phyloP scores from a whole-genome alignment of 306 rosid species.

The Dalbergia cultrata region DNA sequence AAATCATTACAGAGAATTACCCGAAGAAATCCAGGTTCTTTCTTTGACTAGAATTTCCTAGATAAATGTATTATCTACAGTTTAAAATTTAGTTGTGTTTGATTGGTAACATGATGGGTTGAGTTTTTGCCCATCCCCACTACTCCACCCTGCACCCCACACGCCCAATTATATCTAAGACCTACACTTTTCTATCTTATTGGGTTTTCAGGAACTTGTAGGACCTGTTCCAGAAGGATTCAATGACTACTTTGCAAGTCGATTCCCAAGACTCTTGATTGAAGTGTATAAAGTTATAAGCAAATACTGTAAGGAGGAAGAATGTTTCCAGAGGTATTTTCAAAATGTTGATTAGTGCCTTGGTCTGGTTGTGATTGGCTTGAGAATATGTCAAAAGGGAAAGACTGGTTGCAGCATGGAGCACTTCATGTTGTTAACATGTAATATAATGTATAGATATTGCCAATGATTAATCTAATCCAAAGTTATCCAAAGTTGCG shows the following conservation, averaged over 20 bases:
- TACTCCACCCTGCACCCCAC: too few relatives aligned
- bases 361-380: background rate
- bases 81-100: background rate
- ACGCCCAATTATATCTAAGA: background rate
- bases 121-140: background rate
- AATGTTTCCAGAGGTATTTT: slow-evolving; percentile 63
- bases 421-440: slow-evolving; percentile 17
- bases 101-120: background rate
- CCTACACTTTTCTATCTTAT: slow-evolving; percentile 9
- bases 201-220: slow-evolving; percentile 54
- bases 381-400: slow-evolving; percentile 25
- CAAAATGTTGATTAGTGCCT: slow-evolving; percentile 45
- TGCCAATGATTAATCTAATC: slow-evolving; percentile 14
- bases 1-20: slow-evolving; percentile 86
- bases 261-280: slow-evolving; percentile 74
- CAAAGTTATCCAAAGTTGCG: background rate
- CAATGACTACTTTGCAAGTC: slow-evolving; percentile 64
- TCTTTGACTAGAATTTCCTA: slow-evolving; percentile 14
- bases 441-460: slow-evolving; percentile 4
- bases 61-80: slow-evolving; percentile 8
- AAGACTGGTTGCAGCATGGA: slow-evolving; percentile 25
- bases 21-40: slow-evolving; percentile 81
- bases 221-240: slow-evolving; percentile 80
- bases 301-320: slow-evolving; percentile 62
- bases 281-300: slow-evolving; percentile 68